phyloP scores from a whole-genome alignment of 2,329 filamentous ascomycete species.

The Boeremia exigua region DNA sequence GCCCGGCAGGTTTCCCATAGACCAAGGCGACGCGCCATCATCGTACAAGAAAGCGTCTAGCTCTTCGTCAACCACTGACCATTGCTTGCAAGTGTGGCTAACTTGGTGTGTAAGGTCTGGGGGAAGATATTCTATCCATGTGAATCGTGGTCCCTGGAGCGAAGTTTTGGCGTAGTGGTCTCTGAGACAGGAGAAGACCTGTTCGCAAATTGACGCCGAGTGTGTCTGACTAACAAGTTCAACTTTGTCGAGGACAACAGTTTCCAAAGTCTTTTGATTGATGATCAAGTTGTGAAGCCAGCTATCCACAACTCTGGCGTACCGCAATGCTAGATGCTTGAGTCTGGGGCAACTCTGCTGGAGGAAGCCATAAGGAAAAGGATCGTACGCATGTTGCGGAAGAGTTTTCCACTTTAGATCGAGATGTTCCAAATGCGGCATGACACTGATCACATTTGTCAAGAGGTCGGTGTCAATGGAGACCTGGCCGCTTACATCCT shows the following conservation, averaged over 20 bases:
- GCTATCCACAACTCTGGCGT: background rate
- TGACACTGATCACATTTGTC: background rate
- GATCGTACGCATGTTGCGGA: background rate
- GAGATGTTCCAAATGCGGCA: background rate
- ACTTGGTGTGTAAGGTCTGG: background rate
- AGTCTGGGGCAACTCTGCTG: background rate
- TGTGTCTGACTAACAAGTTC: background rate
- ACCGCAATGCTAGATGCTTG: background rate
- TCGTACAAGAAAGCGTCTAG: constrained; percentile 6
- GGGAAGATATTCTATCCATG: background rate
- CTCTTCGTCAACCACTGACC: background rate
- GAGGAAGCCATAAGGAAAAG: background rate
- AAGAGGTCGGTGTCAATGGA: background rate
- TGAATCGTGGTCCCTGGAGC: background rate
- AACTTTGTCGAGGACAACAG: background rate
- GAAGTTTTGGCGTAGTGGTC: background rate
- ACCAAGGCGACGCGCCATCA: background rate
- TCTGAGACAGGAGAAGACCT: background rate
- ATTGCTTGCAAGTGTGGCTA: background rate
- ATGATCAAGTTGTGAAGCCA: background rate
- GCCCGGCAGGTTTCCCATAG: no score
- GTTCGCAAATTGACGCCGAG: background rate
- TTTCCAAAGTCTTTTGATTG: background rate
- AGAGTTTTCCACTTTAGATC: background rate
- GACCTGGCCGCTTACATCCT: background rate